Evolutionary conservation across 768 basidiomycete genomes (phyloP).

Genomic region (Macrolepiota dolichaula): DNA sequence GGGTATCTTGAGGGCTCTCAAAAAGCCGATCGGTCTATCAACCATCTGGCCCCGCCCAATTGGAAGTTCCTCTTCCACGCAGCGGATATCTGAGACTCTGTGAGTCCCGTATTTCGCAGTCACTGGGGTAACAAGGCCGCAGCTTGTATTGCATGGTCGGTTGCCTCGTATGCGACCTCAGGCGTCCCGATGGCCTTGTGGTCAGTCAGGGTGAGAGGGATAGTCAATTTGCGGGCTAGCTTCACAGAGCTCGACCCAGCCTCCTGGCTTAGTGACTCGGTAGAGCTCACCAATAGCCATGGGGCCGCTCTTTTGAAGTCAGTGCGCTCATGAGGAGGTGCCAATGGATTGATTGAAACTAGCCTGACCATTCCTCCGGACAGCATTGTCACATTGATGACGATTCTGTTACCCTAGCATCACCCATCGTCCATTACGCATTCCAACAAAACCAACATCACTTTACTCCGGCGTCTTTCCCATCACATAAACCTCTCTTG

Average conservation of each 20-base stretch:
- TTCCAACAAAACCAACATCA: conserved; percentile 44
- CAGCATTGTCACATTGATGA: too few relatives aligned
- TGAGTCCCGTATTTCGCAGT: conserved; percentile 3
- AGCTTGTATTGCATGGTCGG: conserved; percentile 9
- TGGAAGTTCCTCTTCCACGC: conserved; percentile 1
- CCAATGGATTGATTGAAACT: conserved; percentile 12
- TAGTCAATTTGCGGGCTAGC: conserved; percentile 7
- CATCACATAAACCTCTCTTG: conserved; percentile 8
- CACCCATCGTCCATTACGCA: conserved; percentile 46
- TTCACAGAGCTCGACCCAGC: conserved; percentile 13
- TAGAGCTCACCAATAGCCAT: conserved; percentile 5
- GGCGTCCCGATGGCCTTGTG: conserved; percentile 8
- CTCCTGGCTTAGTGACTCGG: conserved; percentile 11
- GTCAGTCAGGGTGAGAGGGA: conserved; percentile 6
- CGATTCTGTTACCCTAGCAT: too few relatives aligned
- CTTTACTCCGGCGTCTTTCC: conserved; percentile 22
- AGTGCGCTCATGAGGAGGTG: conserved; percentile 10
- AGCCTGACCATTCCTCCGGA: conserved; percentile 9
- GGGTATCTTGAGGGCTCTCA: conserved; percentile 8
- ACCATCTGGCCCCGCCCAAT: conserved; percentile 16
- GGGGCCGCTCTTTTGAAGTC: conserved; percentile 11
- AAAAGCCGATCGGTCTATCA: conserved; percentile 9
- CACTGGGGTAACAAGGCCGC: conserved; percentile 13
- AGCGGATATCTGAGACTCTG: conserved; percentile 4
- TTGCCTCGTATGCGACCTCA: conserved; percentile 5